Evolutionary conservation across 257 asterid species (phyloP), one percentile per base, ranked within the genome.

Genomic region (Solanum clarkiae): DNA sequence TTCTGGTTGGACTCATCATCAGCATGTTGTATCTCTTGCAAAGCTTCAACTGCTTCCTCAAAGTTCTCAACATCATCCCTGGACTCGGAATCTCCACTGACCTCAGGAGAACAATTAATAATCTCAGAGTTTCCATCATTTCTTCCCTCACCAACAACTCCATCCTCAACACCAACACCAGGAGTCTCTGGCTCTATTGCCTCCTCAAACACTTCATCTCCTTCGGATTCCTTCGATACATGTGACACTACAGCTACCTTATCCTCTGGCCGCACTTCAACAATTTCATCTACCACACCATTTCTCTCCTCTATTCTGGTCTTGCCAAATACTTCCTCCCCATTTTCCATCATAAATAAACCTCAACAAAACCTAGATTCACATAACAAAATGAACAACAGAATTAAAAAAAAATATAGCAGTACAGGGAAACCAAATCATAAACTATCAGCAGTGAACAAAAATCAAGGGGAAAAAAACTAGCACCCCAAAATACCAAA

Each of bases 291-390:
- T 51, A 86, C 84, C 40, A 70, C 89, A 71, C 87, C 89, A 26
- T 86, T 85, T 80, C 84, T 84, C 88, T 89, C 93, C 83, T 85
- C 92, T 74, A 87, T 62, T 85, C 69, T 90, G 82, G 87, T 86
- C 80, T 72, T 93, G 75, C 84, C 90, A 29, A 80, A 90, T 89
- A 85, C 68, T 86, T 87, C 89, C 82, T 80, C 86, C 86, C 88
- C 94, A 84, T 90, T 92, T 88, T 93, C 99, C 98, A 93, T 96
- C 90, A 82, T 86, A 86, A 88, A 84, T 77, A 62, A 86, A 84
- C 81, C 87, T 80, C 86, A 53, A 26, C 85, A 65, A 88, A 72
- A 87, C 91, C 93, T 86, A 83, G 77, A 83, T 87, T 84, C 92
- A 89, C 92, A 57, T 56, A 22, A 87, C 69, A n/a, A 53, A 68